Evolutionary conservation across 2,329 filamentous ascomycete species (phyloP).

Genomic region (Colletotrichum godetiae): DNA sequence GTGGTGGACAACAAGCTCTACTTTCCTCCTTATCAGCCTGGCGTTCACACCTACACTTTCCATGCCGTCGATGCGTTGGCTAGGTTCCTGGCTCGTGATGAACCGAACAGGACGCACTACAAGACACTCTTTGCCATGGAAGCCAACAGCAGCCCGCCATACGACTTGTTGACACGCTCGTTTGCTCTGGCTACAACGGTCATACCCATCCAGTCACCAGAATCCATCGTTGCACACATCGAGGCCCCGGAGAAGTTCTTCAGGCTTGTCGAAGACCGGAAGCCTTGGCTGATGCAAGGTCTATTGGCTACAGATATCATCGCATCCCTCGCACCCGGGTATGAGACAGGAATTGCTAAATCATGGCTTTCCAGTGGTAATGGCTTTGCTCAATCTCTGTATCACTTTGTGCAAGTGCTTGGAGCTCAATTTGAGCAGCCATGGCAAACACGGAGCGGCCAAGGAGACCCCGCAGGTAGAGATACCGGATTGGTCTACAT

Average conservation of each 20-base stretch:
- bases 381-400: conserved; percentile 83
- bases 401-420: conserved; percentile 79
- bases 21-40: conserved; percentile 85
- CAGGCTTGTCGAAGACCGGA: conserved; percentile 81
- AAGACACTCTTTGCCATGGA: conserved; percentile 84
- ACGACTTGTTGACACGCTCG: conserved; percentile 85
- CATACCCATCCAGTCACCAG: conserved; percentile 72
- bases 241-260: conserved; percentile 48
- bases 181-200: conserved; percentile 90
- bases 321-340: conserved; percentile 76
- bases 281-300: conserved; percentile 91
- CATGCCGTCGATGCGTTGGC: conserved; percentile 90
- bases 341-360: conserved; percentile 79
- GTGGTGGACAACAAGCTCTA: conserved; percentile 67
- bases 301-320: conserved; percentile 91
- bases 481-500: conserved; percentile 71
- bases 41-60: conserved; percentile 87
- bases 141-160: conserved; percentile 69
- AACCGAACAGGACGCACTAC: conserved; percentile 90
- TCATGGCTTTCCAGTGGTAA: conserved; percentile 87
- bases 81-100: conserved; percentile 91
- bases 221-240: conserved; percentile 24
- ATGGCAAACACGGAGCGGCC: conserved; percentile 47
- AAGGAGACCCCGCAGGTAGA: conserved; percentile 38
- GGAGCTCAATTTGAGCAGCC: conserved; percentile 69